Evolutionary conservation across 148 eudicot genomes (phyloP), one percentile per base, ranked within the genome.

Genomic region (Vaccinium darrowii): DNA sequence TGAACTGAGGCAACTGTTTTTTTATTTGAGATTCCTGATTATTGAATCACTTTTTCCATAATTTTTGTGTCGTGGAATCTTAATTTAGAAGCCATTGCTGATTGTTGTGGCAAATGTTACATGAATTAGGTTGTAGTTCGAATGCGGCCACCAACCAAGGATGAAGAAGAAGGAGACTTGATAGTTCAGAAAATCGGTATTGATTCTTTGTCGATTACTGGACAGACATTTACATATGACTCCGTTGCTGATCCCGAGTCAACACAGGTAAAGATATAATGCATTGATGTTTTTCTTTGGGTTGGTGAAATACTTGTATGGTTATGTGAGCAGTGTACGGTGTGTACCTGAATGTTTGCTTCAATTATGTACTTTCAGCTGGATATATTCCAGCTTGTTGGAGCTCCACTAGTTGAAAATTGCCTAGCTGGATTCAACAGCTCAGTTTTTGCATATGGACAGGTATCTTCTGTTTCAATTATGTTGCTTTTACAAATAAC

Each of bases 361-460:
- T 9, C 62, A 8, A 74, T 83, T 90, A 16, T 76, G 62, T 84
- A 27, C 82, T 80, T 88, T 74, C 96, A 97, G 99, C 78, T 85
- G 56, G 98, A 97, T 85, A 92, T 97, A 78, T 97, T 97, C 88
- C 91, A 97, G 89, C 94, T 90, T 74, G 95, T 97, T 19, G 99
- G 99, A 86, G 95, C 93, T 71, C 99, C 99, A 82, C 96, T 97
- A 51, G 96, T 97, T 33, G 99, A 97, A 84, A 97, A 97, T 86
- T 97, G 99, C 91, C 91, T 97, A 85, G 91, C 98, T 78, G 99
- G 99, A 52, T 95, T 95, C 84, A 97, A 95, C 81, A 97, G 99
- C 84, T 95, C 99, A 21, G 98, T 97, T 63, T 97, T 97, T 90
- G 99, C 98, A 43, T 97, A 97, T 83, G 99, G 99, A 84, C 99